Evolutionary conservation across 192 early-diverging fungal genomes (phyloP), one percentile per base, ranked within the genome.

Genomic region (Allomyces macrogynus): DNA sequence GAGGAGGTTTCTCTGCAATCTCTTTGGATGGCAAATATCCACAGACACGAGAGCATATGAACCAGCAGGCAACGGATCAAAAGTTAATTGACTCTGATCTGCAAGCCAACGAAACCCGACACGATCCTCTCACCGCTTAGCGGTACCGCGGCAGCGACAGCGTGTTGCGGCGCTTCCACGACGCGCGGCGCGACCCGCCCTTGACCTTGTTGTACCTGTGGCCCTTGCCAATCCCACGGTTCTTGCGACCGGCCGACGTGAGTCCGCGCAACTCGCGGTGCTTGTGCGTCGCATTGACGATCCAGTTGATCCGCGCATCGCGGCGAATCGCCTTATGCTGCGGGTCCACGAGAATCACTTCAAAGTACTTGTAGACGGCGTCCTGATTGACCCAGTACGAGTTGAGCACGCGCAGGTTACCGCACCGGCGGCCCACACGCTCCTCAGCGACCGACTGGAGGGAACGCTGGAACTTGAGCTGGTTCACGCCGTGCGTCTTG

Each of bases 331-430:
- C 91, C 86, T 93, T 92, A 89, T 99, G 95, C 67, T 77, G 73
- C 68, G 93, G 93, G 78, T 99, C 95, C 69, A 96, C 93, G 65
- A 92, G 85, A 77, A 99, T 96, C 74, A 99, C 90, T 80, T 99
- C 95, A 80, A 79, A 96, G 86, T 87, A 99, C 86, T 99, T 99
- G 90, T 89, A 99, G 75, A 92, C 92, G 64, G 95, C 80, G 80
- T 97, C 95, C 85, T 92, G 85, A 87, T 99, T 99, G 68, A 99
- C 87, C 95, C 95, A 99, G 89, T 99, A 99, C 65, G 91, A 94
- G 91, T 95, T 99, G 67, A 99, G 81, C 65, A 99, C 93, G 69
- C 95, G 90, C 76, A 99, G 82, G 86, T 96, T 96, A 68, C 80
- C 83, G 81, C 95, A 99, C 78, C 85, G 90, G 78, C 89, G 86